phyloP scores from a whole-genome alignment of 768 basidiomycete genomes.

The Podaxis sp. region DNA sequence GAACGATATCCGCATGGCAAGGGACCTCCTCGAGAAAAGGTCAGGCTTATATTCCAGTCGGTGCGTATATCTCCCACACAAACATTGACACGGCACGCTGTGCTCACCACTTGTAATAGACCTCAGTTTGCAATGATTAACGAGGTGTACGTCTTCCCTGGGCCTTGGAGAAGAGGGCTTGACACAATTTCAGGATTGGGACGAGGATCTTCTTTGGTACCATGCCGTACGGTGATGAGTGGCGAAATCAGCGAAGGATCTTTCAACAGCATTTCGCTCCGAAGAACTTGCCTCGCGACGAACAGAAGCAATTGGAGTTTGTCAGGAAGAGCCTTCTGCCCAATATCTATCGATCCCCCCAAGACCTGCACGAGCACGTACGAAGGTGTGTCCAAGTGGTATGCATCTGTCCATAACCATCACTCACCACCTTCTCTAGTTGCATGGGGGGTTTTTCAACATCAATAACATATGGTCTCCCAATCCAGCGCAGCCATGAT shows the following conservation, averaged over 20 bases:
- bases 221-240: constrained; percentile 24
- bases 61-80: neutral
- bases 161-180: neutral
- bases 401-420: too few species aligned
- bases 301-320: neutral
- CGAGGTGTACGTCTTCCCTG: neutral
- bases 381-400: neutral
- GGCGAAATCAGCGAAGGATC: constrained; percentile 23
- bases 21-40: constrained; percentile 14
- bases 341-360: neutral
- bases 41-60: constrained; percentile 12
- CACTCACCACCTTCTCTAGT: neutral
- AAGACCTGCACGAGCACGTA: constrained; percentile 1
- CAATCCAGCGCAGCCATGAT: neutral
- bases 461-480: constrained; percentile 12
- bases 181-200: neutral
- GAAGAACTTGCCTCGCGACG: neutral
- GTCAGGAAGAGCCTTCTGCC: neutral
- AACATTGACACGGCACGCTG: neutral
- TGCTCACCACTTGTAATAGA: neutral
- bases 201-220: constrained; percentile 4
- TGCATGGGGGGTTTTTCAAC: neutral
- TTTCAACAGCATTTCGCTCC: constrained; percentile 25
- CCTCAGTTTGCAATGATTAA: neutral
- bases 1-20: constrained; percentile 8